These are phyloP conservation scores for Enterocytospora artemiae DNA, from an alignment of 371 early-diverging fungal genomes.

Conservation along the genomic window DNA sequence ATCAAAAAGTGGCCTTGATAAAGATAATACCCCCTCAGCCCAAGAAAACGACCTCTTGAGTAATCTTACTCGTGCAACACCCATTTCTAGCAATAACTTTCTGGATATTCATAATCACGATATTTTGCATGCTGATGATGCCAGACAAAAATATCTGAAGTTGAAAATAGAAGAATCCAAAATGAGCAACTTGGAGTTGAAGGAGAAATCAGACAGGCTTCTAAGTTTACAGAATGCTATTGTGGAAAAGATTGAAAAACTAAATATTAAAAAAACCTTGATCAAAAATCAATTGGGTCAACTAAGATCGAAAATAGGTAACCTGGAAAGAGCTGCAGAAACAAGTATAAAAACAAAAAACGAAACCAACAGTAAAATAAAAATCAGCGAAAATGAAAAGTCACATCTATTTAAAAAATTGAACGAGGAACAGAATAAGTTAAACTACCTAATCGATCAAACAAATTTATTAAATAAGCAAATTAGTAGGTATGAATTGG, in stretches of 20 bases:
- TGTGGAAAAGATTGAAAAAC: background rate
- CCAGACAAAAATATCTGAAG: background rate
- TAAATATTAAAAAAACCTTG: background rate
- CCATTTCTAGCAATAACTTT: no score
- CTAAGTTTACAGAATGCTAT: background rate
- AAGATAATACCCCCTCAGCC: no score
- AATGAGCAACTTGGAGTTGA: background rate
- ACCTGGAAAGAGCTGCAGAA: background rate
- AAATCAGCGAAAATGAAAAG: slow-evolving; percentile 1
- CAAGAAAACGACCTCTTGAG: no score
- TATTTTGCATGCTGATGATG: background rate
- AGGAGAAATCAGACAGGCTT: background rate
- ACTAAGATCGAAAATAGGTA: background rate
- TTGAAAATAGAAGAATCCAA: background rate
- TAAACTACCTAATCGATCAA: background rate
- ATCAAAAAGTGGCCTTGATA: no score
- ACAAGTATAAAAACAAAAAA: background rate
- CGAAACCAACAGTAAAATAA: background rate
- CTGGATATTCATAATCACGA: background rate
- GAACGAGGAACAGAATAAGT: background rate
- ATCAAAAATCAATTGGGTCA: background rate
- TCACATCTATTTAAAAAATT: background rate
- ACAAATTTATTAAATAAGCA: background rate
- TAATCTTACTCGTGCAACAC: no score
- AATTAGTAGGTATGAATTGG: background rate